Conservation (phyloP, 192 early-diverging fungal species). For the Diversispora epigaea region DNA sequence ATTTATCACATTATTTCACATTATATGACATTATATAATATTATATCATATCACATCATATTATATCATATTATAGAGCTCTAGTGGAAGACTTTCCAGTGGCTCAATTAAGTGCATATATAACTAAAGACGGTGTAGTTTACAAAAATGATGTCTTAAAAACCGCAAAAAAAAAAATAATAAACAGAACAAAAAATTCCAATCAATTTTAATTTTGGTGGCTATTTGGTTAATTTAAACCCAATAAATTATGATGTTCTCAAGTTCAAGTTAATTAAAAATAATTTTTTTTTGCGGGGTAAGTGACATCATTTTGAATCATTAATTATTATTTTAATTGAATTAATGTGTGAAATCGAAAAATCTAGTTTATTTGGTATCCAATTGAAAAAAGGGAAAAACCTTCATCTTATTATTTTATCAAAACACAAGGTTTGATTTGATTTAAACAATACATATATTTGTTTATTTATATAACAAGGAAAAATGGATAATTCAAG, state of each 20-base stretch:
- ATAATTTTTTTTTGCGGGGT: slow-evolving; percentile 76
- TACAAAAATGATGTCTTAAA: slow-evolving; percentile 71
- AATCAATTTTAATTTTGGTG: slow-evolving; percentile 80
- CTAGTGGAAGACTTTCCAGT: slow-evolving; percentile 58
- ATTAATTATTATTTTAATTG: background rate
- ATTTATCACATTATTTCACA: slow-evolving; percentile 3
- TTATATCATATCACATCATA: background rate
- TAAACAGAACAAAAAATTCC: slow-evolving; percentile 44
- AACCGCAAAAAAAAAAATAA: slow-evolving; percentile 46
- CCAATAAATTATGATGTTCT: slow-evolving; percentile 74
- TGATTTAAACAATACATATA: background rate
- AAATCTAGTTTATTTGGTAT: slow-evolving; percentile 9
- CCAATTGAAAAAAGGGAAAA: slow-evolving; percentile 57
- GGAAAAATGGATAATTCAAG: background rate
- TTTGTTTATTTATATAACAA: background rate
- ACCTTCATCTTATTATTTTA: slow-evolving; percentile 95
- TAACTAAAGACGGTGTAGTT: slow-evolving; percentile 80
- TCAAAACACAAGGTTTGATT: slow-evolving; percentile 74
- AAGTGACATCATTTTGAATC: slow-evolving; percentile 19
- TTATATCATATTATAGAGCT: slow-evolving; percentile 43
- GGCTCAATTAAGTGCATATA: no score
- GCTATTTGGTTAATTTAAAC: slow-evolving; percentile 79
- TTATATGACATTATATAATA: no score
- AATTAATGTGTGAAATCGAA: background rate
- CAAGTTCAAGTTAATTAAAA: slow-evolving; percentile 61